Evolutionary conservation across 208 protist genomes (phyloP).

Genomic region (Trypanosoma mega): DNA sequence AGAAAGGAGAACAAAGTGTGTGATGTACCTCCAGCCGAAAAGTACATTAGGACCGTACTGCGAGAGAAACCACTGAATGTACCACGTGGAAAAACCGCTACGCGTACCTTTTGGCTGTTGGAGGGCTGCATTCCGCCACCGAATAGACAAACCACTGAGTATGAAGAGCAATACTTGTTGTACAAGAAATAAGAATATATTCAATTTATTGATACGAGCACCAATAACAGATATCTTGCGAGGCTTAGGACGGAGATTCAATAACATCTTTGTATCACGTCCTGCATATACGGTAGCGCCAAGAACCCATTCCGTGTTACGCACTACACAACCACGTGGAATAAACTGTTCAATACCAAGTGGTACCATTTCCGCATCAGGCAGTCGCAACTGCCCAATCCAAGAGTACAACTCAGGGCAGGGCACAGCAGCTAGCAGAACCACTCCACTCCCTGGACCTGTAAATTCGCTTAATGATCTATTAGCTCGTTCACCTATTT

Average conservation of each 20-base stretch:
- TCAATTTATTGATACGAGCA: conserved; percentile 77
- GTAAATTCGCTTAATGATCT: not conserved
- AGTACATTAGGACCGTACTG: conserved; percentile 37
- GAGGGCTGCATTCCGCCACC: conserved; percentile 36
- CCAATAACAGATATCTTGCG: conserved; percentile 68
- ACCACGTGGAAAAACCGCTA: conserved; percentile 48
- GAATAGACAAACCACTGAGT: conserved; percentile 49
- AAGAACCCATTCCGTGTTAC: conserved; percentile 91
- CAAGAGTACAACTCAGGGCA: conserved; percentile 61
- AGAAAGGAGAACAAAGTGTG: conserved; percentile 83
- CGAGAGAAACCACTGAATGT: conserved; percentile 61
- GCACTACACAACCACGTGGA: conserved; percentile 79
- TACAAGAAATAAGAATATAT: conserved; percentile 65
- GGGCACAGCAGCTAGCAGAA: conserved; percentile 50
- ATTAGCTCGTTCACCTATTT: not conserved
- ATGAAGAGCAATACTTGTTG: conserved; percentile 62
- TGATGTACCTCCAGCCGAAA: conserved; percentile 77
- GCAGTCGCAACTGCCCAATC: conserved; percentile 66
- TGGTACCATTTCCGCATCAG: conserved; percentile 43
- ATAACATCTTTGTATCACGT: conserved; percentile 85
- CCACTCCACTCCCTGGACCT: conserved; percentile 29
- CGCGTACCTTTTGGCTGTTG: conserved; percentile 22
- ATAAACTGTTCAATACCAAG: conserved; percentile 87
- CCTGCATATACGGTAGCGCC: conserved; percentile 87
- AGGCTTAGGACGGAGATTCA: conserved; percentile 61